Conservation (phyloP, 169 alveolate species). For the Plasmodium cynomolgi region DNA sequence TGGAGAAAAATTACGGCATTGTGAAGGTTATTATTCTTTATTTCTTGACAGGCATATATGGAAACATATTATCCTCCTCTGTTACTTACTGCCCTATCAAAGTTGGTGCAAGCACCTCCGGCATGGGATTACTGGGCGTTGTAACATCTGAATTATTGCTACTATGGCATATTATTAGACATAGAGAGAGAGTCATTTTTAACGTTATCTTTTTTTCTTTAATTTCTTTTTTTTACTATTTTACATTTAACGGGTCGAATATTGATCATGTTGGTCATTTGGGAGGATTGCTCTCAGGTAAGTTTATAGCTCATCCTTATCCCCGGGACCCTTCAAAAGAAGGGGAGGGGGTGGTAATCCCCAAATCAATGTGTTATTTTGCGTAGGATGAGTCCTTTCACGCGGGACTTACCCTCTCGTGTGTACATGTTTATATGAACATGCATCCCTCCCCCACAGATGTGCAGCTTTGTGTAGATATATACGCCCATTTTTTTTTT, state of each 20-base stretch:
- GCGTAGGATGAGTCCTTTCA: neutral
- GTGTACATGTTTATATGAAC: neutral
- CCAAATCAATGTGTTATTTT: neutral
- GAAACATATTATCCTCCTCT: conserved; percentile 85
- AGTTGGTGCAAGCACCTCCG: conserved; percentile 90
- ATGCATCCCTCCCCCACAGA: neutral
- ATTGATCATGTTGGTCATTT: conserved; percentile 88
- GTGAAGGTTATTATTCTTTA: conserved; percentile 76
- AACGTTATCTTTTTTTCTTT: conserved; percentile 83
- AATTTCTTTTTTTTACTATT: conserved; percentile 81
- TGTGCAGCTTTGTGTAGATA: neutral
- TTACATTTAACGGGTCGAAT: conserved; percentile 84
- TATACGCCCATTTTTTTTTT: neutral
- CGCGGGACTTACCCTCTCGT: neutral
- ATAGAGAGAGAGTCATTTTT: conserved; percentile 82
- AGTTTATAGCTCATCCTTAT: neutral
- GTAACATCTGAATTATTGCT: conserved; percentile 86
- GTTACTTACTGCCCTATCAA: conserved; percentile 83
- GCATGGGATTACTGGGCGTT: conserved; percentile 87
- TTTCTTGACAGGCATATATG: conserved; percentile 84
- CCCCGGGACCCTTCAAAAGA: neutral
- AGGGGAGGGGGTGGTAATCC: neutral
- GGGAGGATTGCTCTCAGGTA: conserved; percentile 87
- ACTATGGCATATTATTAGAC: conserved; percentile 86
- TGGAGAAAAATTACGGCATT: conserved; percentile 86